Percentiles rank a stretch among this genome's conserved stretches.
These are phyloP conservation scores for Phialophora tarda DNA, from an alignment of 2,329 filamentous ascomycete species.

Conservation along the genomic window DNA sequence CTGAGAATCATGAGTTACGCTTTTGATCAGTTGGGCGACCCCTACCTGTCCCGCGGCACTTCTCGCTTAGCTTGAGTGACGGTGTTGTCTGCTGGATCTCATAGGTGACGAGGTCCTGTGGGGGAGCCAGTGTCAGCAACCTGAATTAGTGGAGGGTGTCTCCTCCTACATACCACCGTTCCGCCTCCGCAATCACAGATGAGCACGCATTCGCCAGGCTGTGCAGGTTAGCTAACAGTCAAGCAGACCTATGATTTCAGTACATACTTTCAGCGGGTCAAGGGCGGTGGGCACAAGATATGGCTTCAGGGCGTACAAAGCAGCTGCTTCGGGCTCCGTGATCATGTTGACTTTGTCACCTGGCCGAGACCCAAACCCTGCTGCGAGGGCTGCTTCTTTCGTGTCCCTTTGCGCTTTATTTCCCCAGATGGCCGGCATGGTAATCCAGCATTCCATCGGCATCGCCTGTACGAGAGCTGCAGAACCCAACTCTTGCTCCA, in stretches of 20 bases:
- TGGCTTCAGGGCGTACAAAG: constrained; percentile 32
- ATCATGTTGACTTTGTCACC: constrained; percentile 30
- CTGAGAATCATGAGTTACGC: not conserved
- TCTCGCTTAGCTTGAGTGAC: not conserved
- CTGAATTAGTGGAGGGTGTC: not conserved
- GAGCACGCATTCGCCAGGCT: not conserved
- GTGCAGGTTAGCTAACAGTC: not conserved
- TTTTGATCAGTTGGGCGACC: not conserved
- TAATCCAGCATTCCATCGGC: constrained; percentile 33
- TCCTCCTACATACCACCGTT: not conserved
- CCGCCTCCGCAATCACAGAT: not conserved
- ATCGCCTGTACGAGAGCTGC: constrained; percentile 30
- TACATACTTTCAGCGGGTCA: not conserved
- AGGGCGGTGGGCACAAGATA: not conserved
- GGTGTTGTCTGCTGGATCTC: not conserved
- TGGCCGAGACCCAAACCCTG: constrained; percentile 29
- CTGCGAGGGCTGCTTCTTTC: constrained; percentile 22
- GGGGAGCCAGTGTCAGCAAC: not conserved
- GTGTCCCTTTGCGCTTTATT: constrained; percentile 23
- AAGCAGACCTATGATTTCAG: not conserved
- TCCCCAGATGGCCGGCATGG: constrained; percentile 36
- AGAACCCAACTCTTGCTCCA: constrained; percentile 7
- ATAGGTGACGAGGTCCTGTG: not conserved
- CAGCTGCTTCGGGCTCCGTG: constrained; percentile 40
- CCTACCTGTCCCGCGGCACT: not conserved